Conservation (phyloP, 2,329 filamentous ascomycete species). For the Verticillium nubilum region DNA sequence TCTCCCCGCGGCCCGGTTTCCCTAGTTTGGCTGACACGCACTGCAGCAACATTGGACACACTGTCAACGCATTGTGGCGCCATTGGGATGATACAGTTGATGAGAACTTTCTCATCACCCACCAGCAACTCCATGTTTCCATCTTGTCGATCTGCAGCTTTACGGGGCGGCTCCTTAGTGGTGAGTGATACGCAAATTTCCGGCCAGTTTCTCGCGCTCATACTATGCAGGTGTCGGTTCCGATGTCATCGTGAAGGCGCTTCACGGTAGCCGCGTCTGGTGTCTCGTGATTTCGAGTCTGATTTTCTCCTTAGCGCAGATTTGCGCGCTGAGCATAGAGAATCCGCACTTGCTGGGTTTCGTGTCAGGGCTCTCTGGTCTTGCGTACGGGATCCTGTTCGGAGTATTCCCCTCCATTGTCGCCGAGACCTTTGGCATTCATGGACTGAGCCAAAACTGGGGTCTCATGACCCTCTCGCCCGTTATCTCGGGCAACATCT, state of each 20-base stretch:
- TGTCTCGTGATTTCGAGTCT: conserved; percentile 73
- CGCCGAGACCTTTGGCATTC: conserved; percentile 85
- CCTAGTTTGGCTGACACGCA: not conserved
- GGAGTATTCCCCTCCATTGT: conserved; percentile 88
- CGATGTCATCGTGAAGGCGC: conserved; percentile 78
- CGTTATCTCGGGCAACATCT: conserved; percentile 81
- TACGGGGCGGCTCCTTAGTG: conserved; percentile 70
- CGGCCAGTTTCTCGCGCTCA: not conserved
- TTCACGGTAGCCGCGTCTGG: conserved; percentile 82
- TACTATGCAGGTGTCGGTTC: conserved; percentile 67
- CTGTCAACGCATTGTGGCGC: conserved; percentile 82
- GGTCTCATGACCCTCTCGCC: conserved; percentile 89
- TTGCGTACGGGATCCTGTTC: conserved; percentile 90
- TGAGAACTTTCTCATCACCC: conserved; percentile 69
- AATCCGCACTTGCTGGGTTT: conserved; percentile 73
- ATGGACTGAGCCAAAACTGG: conserved; percentile 91
- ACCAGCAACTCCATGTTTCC: conserved; percentile 88
- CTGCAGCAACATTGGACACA: conserved; percentile 88
- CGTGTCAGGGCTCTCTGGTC: conserved; percentile 77
- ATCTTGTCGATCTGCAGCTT: conserved; percentile 90
- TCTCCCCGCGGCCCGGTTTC: not conserved
- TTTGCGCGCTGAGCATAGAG: conserved; percentile 67
- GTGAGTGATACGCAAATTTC: conserved; percentile 35
- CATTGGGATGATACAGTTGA: conserved; percentile 71
- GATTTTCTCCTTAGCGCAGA: conserved; percentile 75